Percentiles rank a stretch among this genome's conserved stretches.
phyloP scores from a whole-genome alignment of 495 filamentous ascomycete species.

The Articulospora tetracladia region DNA sequence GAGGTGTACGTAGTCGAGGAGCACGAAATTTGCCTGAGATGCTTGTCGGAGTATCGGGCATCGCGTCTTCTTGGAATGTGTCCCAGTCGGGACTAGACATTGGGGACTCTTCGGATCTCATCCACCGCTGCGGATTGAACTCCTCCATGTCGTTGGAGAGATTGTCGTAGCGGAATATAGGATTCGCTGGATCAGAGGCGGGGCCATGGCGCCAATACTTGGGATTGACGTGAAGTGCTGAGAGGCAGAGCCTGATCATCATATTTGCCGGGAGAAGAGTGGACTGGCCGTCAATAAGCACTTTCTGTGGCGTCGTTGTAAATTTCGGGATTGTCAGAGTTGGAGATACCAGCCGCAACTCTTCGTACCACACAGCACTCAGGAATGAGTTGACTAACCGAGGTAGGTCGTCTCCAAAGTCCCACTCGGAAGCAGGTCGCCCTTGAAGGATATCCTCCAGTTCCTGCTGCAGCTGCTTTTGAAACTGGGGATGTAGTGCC shows the following conservation, averaged over 20 bases:
- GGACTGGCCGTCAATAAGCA: slow-evolving; percentile 45
- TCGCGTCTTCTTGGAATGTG: too few relatives aligned
- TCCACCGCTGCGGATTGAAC: slow-evolving; percentile 53
- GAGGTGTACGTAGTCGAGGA: slow-evolving; percentile 44
- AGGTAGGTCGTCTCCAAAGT: slow-evolving; percentile 48
- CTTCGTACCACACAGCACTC: slow-evolving; percentile 64
- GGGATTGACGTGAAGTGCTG: slow-evolving; percentile 54
- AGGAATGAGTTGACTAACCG: slow-evolving; percentile 46
- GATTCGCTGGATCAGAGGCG: slow-evolving; percentile 29
- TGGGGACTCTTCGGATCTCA: not conserved
- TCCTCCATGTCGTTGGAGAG: slow-evolving; percentile 37
- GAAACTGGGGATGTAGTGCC: slow-evolving; percentile 54
- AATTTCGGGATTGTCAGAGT: slow-evolving; percentile 58
- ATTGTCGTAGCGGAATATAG: slow-evolving; percentile 24
- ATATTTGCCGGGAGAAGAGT: slow-evolving; percentile 44
- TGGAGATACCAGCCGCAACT: slow-evolving; percentile 57
- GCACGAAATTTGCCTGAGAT: slow-evolving; percentile 6
- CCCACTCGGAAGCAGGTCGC: slow-evolving; percentile 50
- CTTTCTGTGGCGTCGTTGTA: slow-evolving; percentile 39
- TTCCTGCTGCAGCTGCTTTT: slow-evolving; percentile 56
- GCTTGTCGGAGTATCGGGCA: too few relatives aligned
- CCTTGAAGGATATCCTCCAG: slow-evolving; percentile 50
- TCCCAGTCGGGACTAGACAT: not conserved
- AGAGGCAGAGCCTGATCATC: slow-evolving; percentile 39
- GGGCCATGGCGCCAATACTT: slow-evolving; percentile 42